Conservation (phyloP, 176 grass and related monocot species). For the Cenchrus fungigraminus region DNA sequence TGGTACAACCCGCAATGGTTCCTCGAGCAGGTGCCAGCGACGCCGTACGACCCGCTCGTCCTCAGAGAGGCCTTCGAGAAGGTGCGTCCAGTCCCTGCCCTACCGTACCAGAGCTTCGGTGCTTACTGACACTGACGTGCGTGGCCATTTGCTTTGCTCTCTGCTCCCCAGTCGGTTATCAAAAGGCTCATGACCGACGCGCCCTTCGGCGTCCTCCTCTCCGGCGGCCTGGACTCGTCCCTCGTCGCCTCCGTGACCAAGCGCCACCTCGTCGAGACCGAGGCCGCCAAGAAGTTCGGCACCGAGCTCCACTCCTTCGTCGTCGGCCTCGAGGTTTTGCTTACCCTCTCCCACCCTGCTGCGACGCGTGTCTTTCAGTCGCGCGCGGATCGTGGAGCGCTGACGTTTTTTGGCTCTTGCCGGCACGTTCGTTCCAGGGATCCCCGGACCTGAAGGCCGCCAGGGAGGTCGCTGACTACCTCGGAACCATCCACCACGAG, state of each 20-base stretch:
- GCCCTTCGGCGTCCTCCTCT: slow-evolving; percentile 88
- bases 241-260: slow-evolving; percentile 84
- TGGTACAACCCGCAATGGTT: slow-evolving; percentile 95
- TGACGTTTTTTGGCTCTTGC: not conserved
- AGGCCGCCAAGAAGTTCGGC: slow-evolving; percentile 85
- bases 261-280: slow-evolving; percentile 83
- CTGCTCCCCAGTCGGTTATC: slow-evolving; percentile 62
- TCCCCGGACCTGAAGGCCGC: slow-evolving; percentile 91
- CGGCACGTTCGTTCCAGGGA: slow-evolving; percentile 48
- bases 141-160: slow-evolving; percentile 7
- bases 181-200: slow-evolving; percentile 99
- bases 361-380: no score
- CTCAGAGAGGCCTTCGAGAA: slow-evolving; percentile 92
- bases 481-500: slow-evolving; percentile 95
- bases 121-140: slow-evolving; percentile 8
- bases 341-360: no score
- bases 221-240: slow-evolving; percentile 93
- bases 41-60: slow-evolving; percentile 59
- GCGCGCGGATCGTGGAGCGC: not conserved
- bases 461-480: slow-evolving; percentile 76
- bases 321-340: slow-evolving; percentile 77
- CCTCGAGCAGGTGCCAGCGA: slow-evolving; percentile 64
- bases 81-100: slow-evolving; percentile 16
- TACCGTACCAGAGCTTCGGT: not conserved
- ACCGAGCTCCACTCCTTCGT: slow-evolving; percentile 93